Evolutionary conservation across 345 rosid genomes (phyloP).

Genomic region (Populus pruinosa): DNA sequence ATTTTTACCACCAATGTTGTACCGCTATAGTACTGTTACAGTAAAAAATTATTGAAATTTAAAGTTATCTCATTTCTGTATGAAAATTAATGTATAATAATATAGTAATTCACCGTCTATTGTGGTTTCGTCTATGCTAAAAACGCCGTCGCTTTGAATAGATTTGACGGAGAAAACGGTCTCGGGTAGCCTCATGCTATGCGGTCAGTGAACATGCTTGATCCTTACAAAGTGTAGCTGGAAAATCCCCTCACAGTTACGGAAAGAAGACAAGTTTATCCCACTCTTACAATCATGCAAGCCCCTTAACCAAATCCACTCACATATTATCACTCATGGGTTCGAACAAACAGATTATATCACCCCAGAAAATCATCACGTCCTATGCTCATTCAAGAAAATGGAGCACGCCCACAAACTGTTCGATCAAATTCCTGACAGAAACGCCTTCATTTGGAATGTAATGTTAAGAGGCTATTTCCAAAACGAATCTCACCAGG

Average conservation of each 20-base stretch:
- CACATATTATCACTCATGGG: constrained; percentile 42
- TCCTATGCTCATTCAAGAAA: constrained; percentile 26
- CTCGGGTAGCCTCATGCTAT: not conserved
- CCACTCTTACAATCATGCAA: constrained; percentile 59
- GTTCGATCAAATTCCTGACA: constrained; percentile 62
- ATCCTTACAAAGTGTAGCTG: not conserved
- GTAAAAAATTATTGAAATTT: too few relatives aligned
- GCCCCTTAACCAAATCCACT: constrained; percentile 49
- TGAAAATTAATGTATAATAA: too few relatives aligned
- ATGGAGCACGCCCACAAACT: constrained; percentile 49
- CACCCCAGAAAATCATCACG: constrained; percentile 40
- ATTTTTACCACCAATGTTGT: too few relatives aligned
- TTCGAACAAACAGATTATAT: constrained; percentile 39
- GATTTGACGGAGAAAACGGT: not conserved
- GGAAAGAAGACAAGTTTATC: constrained; percentile 46
- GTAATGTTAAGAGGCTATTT: constrained; percentile 60
- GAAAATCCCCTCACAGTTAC: constrained; percentile 29
- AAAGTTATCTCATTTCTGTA: too few relatives aligned
- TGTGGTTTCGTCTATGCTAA: too few relatives aligned
- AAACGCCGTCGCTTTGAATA: too few relatives aligned
- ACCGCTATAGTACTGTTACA: too few relatives aligned
- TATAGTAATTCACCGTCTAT: too few relatives aligned
- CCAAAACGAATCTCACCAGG: constrained; percentile 26
- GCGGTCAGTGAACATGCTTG: constrained; percentile 24
- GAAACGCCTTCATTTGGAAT: constrained; percentile 51